Percentiles rank a stretch among this genome's conserved stretches.
Conservation (phyloP, 2,329 filamentous ascomycete genomes). For the Sporothrix schenckii region DNA sequence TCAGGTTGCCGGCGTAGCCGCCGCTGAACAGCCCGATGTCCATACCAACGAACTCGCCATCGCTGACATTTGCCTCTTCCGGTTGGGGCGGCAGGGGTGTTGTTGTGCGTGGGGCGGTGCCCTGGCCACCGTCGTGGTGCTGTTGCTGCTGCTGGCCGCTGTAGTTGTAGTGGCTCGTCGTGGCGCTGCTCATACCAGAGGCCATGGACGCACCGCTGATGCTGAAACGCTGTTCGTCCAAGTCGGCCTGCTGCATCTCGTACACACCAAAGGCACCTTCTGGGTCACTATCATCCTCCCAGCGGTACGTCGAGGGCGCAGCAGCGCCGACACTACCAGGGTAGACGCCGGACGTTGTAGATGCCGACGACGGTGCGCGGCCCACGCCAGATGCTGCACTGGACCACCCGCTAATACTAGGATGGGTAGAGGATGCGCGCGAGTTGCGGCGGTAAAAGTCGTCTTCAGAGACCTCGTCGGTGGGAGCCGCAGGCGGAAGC, state of each 20-base stretch:
- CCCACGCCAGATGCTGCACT: slow-evolving; percentile 49
- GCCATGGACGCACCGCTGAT: slow-evolving; percentile 52
- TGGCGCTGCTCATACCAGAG: slow-evolving; percentile 29
- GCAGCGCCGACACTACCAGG: background rate
- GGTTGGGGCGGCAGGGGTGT: slow-evolving; percentile 51
- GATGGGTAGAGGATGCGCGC: slow-evolving; percentile 51
- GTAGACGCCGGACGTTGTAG: slow-evolving; percentile 25
- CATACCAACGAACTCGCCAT: slow-evolving; percentile 71
- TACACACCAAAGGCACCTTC: slow-evolving; percentile 83
- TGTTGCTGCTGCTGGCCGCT: slow-evolving; percentile 28
- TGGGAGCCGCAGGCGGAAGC: slow-evolving; percentile 17
- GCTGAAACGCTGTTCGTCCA: slow-evolving; percentile 69
- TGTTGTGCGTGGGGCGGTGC: slow-evolving; percentile 37
- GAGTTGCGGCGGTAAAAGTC: slow-evolving; percentile 47
- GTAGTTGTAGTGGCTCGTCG: slow-evolving; percentile 29
- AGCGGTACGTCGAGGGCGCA: slow-evolving; percentile 44
- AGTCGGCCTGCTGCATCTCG: slow-evolving; percentile 81
- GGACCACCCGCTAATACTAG: slow-evolving; percentile 42
- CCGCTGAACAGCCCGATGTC: slow-evolving; percentile 77
- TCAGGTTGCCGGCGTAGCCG: slow-evolving; percentile 61
- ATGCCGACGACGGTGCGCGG: slow-evolving; percentile 36
- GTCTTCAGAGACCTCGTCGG: slow-evolving; percentile 20
- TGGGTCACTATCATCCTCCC: slow-evolving; percentile 73
- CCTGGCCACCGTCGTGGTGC: slow-evolving; percentile 33
- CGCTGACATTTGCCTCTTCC: slow-evolving; percentile 61